These are phyloP conservation scores for Lactarius hengduanensis DNA, from an alignment of 768 basidiomycete species.

Conservation along the genomic window DNA sequence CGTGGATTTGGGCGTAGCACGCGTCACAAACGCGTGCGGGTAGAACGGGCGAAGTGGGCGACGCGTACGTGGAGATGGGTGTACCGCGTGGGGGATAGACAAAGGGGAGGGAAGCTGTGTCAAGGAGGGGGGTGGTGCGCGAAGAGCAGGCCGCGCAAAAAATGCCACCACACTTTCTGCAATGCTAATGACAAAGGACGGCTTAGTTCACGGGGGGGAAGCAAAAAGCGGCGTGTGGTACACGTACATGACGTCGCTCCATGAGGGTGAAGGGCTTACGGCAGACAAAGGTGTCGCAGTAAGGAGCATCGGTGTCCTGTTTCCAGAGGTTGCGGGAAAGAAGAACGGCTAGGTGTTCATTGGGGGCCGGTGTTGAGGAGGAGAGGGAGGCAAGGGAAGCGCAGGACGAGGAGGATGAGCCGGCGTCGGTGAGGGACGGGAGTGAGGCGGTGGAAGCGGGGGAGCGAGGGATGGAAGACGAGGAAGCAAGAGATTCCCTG, in stretches of 20 bases:
- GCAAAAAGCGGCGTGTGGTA: constrained; percentile 1
- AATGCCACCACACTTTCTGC: constrained; percentile 80
- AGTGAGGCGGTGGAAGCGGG: constrained; percentile 29
- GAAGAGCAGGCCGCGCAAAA: constrained; percentile 66
- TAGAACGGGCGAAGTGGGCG: constrained; percentile 57
- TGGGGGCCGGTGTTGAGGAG: constrained; percentile 35
- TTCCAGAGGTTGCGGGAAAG: constrained; percentile 74
- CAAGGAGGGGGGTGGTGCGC: constrained; percentile 61
- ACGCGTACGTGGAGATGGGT: constrained; percentile 56
- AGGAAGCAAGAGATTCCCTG: constrained; percentile 23
- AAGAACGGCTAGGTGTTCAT: constrained; percentile 78
- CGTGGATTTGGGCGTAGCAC: constrained; percentile 74
- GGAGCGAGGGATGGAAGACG: constrained; percentile 23
- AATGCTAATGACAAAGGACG: constrained; percentile 50
- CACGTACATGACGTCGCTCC: constrained; percentile 72
- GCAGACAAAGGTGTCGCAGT: constrained; percentile 77
- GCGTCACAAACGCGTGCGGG: constrained; percentile 71
- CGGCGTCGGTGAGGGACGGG: constrained; percentile 30
- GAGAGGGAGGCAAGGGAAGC: constrained; percentile 27
- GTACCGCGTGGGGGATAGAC: constrained; percentile 67
- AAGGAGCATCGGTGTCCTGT: constrained; percentile 59
- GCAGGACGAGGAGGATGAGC: constrained; percentile 31
- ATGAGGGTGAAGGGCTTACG: constrained; percentile 61
- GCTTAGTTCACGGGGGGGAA: constrained; percentile 4
- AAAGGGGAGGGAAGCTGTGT: constrained; percentile 69